phyloP scores from a whole-genome alignment of 176 grass and related monocot genomes.

The Carex scoparia region DNA sequence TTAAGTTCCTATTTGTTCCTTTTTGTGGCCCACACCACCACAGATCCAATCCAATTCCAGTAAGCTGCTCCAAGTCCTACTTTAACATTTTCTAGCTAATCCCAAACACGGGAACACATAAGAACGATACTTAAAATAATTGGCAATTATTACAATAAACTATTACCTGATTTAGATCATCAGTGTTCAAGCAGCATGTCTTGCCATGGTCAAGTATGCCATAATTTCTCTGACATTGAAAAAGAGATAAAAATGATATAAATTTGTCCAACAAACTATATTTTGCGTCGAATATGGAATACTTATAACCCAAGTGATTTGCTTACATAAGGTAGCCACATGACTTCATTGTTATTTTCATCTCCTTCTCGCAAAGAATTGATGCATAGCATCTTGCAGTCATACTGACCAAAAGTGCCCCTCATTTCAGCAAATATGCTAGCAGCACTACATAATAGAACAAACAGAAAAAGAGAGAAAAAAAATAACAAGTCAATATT shows the following conservation, averaged over 20 bases:
- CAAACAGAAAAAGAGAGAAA: slow-evolving; percentile 5
- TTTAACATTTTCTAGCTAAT: neutral
- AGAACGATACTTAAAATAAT: neutral
- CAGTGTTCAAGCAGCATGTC: slow-evolving; percentile 52
- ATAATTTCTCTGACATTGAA: slow-evolving; percentile 58
- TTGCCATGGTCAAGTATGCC: slow-evolving; percentile 44
- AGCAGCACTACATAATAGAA: slow-evolving; percentile 46
- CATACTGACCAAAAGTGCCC: slow-evolving; percentile 66
- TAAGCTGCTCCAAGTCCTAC: neutral
- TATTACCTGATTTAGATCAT: slow-evolving; percentile 90
- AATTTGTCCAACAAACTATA: neutral
- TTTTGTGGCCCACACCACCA: neutral
- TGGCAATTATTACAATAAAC: slow-evolving; percentile 20
- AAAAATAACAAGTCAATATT: slow-evolving; percentile 19
- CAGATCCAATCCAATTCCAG: neutral
- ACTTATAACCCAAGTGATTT: slow-evolving; percentile 24
- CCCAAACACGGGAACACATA: neutral
- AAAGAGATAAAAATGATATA: neutral
- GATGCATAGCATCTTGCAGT: slow-evolving; percentile 87
- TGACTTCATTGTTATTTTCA: slow-evolving; percentile 49
- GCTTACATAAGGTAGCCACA: slow-evolving; percentile 93
- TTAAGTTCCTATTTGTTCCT: neutral
- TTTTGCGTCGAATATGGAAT: neutral
- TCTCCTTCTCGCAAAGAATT: slow-evolving; percentile 62
- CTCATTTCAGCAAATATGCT: slow-evolving; percentile 84